Evolutionary conservation across 2,329 filamentous ascomycete species (phyloP).

Genomic region (Fusarium subtropicale): DNA sequence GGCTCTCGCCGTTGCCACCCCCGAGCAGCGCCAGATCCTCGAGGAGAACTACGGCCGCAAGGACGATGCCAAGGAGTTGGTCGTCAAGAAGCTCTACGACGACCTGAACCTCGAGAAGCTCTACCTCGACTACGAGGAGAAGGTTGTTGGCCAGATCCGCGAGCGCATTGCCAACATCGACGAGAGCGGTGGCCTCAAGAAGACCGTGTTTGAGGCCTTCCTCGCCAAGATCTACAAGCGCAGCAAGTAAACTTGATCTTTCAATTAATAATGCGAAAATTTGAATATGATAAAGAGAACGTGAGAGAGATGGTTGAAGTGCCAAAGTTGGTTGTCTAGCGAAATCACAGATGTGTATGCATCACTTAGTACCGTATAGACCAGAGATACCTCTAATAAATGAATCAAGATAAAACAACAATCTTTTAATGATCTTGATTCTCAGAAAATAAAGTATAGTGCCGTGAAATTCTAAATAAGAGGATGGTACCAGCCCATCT

Average conservation of each 20-base stretch:
- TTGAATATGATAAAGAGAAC: constrained; percentile 9
- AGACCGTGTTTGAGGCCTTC: constrained; percentile 89
- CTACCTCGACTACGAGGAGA: constrained; percentile 92
- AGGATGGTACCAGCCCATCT: constrained; percentile 20
- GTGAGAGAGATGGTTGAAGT: constrained; percentile 3
- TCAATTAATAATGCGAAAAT: constrained; percentile 2
- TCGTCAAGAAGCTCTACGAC: constrained; percentile 88
- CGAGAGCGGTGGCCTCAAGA: constrained; percentile 89
- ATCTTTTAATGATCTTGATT: background rate
- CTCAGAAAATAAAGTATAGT: background rate
- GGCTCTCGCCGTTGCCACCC: constrained; percentile 81
- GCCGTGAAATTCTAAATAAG: background rate
- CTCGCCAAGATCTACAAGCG: constrained; percentile 98
- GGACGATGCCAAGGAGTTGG: constrained; percentile 82
- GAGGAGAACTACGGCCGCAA: constrained; percentile 96
- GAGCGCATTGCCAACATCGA: constrained; percentile 82
- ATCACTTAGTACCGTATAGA: constrained; percentile 22
- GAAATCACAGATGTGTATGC: constrained; percentile 14
- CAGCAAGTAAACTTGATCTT: constrained; percentile 75
- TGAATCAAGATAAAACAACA: constrained; percentile 4
- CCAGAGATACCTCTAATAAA: constrained; percentile 35
- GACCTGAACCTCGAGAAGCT: constrained; percentile 85
- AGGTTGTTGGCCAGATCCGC: constrained; percentile 81
- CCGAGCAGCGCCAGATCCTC: constrained; percentile 87
- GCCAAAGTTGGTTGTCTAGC: constrained; percentile 19